phyloP scores from a whole-genome alignment of 2,329 filamentous ascomycete species.

The Dothidotthia symphoricarpi region DNA sequence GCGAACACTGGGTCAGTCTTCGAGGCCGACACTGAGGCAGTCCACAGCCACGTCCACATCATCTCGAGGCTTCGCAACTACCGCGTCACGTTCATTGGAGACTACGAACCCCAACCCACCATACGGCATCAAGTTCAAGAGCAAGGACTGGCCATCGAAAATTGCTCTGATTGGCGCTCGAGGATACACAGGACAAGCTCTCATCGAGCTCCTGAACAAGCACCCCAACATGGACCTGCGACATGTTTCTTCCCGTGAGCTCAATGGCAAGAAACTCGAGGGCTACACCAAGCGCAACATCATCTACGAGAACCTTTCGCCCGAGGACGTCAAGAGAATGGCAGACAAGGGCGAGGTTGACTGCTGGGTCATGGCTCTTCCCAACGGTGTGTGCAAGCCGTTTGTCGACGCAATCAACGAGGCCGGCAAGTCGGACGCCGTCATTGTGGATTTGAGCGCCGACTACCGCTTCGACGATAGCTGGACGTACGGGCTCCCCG shows the following conservation, averaged over 20 bases:
- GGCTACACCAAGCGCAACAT: constrained; percentile 91
- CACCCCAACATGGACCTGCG: constrained; percentile 88
- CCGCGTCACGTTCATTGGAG: constrained; percentile 36
- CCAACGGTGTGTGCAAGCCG: constrained; percentile 91
- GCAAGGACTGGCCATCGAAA: constrained; percentile 73
- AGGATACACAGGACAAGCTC: constrained; percentile 89
- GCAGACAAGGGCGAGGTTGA: constrained; percentile 82
- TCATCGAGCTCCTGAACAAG: constrained; percentile 81
- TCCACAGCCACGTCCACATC: constrained; percentile 35
- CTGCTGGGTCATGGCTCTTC: constrained; percentile 96
- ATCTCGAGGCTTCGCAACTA: constrained; percentile 57
- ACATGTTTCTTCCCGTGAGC: constrained; percentile 90
- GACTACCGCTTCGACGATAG: constrained; percentile 85
- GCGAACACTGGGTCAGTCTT: constrained; percentile 25
- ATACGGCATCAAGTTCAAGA: constrained; percentile 81
- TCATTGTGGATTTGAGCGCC: constrained; percentile 93
- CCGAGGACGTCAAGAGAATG: constrained; percentile 83
- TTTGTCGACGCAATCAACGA: constrained; percentile 86
- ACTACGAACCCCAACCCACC: constrained; percentile 87
- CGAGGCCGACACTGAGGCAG: constrained; percentile 26
- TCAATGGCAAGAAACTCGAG: constrained; percentile 80
- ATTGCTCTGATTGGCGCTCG: constrained; percentile 87
- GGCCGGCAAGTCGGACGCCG: constrained; percentile 61
- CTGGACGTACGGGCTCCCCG: constrained; percentile 90
- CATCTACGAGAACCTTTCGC: constrained; percentile 83